A percentile compares a stretch with the other conserved stretches of the same genome.
These are phyloP conservation scores for Puya raimondii DNA, from an alignment of 176 grass and related monocot genomes.

Conservation along the genomic window DNA sequence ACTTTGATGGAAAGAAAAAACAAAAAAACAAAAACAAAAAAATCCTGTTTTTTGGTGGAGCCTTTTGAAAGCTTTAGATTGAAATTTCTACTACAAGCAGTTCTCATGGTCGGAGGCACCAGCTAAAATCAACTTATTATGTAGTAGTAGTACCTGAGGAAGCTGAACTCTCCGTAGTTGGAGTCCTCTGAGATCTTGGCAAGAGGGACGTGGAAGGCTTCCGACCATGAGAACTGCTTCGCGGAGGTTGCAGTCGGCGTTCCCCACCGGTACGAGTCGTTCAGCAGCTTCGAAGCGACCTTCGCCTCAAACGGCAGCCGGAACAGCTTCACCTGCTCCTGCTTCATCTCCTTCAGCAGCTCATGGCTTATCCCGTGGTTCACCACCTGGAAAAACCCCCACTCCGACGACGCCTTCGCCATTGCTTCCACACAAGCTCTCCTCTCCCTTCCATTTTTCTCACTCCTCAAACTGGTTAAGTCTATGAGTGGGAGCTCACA, in stretches of 20 bases:
- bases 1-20: no score
- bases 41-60: not conserved
- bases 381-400: conserved; percentile 38
- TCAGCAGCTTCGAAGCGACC: conserved; percentile 9
- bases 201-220: conserved; percentile 26
- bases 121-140: not conserved
- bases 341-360: conserved; percentile 10
- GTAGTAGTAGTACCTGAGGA: conserved; percentile 13
- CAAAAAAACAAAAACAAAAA: no score
- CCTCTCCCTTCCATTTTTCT: not conserved
- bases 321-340: conserved; percentile 26
- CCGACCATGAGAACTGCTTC: conserved; percentile 26
- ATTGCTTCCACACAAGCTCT: conserved; percentile 15
- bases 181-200: conserved; percentile 3
- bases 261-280: conserved; percentile 27
- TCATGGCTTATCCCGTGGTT: conserved; percentile 21
- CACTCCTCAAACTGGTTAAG: conserved; percentile 15
- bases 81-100: no score
- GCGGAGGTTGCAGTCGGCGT: conserved; percentile 10
- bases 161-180: conserved; percentile 9
- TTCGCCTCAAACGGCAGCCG: conserved; percentile 28
- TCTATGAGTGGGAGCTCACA: conserved; percentile 32
- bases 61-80: no score
- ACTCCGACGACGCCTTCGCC: conserved; percentile 17
- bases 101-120: no score